Evolutionary conservation across 2,329 filamentous ascomycete species (phyloP), one percentile per base, ranked within the genome.

Genomic region (Trichoderma sp.): DNA sequence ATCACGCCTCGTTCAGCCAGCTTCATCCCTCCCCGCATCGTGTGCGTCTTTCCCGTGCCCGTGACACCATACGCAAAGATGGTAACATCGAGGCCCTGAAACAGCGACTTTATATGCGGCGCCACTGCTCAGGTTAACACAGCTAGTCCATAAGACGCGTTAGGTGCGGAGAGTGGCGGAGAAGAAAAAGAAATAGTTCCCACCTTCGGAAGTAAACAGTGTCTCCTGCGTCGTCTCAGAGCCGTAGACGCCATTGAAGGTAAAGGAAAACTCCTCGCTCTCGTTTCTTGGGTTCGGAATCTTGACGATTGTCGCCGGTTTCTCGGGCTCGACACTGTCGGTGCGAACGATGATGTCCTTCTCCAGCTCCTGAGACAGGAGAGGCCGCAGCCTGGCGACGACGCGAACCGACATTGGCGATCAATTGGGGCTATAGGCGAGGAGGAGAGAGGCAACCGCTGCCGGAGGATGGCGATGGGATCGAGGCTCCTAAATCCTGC

Each of bases 231-330:
- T 90, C 17, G 93, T 91, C 43, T 87, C 82, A 76, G 91, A 89
- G 78, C 93, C 93, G 81, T 97, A 98, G 70, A 98, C 95, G 76
- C 92, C 89, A 85, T 96, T 97, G 86, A 98, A 98, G 67, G 95
- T 90, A 80, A 98, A 99, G 68, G 92, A 94, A 82, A 95, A 98
- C 78, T 95, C 92, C 82, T 98, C 95, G 26, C 88, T 85, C 74
- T 93, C 93, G 78, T 98, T 98, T 84, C 96, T 97, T 0, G 95
- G 95, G 79, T 94, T 98, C 4, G 95, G 95, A 77, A 98, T 97
- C 80, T 92, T 92, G 78, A 98, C 90, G 34, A 97, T 84, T 30
- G 87, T 91, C 73, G 88, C 89, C 23, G 90, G 86, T 74, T 86
- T 87, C 75, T 87, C 88, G 61, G 88, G 83, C 66, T 91, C 88